Percentiles rank a stretch among this genome's conserved stretches.
Conservation (phyloP, 176 grass and related monocot species). For the Hsuehochloa calcarea region DNA sequence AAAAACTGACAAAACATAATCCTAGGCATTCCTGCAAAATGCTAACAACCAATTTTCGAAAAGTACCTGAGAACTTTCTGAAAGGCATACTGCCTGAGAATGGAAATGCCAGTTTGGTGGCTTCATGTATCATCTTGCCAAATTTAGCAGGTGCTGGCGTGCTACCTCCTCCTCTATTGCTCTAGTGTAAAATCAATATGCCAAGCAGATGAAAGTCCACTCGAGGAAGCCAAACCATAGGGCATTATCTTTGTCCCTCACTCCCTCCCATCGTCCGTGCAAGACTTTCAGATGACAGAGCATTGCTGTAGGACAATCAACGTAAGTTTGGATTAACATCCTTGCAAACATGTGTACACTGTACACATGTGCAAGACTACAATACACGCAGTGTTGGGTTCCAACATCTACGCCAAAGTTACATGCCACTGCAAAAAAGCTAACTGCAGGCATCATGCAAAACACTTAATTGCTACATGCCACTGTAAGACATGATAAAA, state of each 20-base stretch:
- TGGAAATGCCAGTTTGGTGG: background rate
- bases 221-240: background rate
- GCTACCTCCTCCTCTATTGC: background rate
- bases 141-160: background rate
- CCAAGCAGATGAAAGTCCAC: background rate
- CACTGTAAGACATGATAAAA: background rate
- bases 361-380: background rate
- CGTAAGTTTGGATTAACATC: background rate
- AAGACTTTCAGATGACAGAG: background rate
- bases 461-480: background rate
- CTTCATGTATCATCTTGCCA: background rate
- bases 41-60: background rate
- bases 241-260: background rate
- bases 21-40: background rate
- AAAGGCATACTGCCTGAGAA: constrained; percentile 17
- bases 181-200: background rate
- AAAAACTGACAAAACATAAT: background rate
- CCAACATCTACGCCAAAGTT: background rate
- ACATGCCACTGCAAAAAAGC: background rate
- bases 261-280: background rate
- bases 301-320: background rate
- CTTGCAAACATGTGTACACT: background rate
- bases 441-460: background rate
- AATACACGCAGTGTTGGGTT: background rate
- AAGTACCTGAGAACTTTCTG: background rate